Conservation (phyloP, 495 filamentous ascomycete species). For the Xylaria curta region DNA sequence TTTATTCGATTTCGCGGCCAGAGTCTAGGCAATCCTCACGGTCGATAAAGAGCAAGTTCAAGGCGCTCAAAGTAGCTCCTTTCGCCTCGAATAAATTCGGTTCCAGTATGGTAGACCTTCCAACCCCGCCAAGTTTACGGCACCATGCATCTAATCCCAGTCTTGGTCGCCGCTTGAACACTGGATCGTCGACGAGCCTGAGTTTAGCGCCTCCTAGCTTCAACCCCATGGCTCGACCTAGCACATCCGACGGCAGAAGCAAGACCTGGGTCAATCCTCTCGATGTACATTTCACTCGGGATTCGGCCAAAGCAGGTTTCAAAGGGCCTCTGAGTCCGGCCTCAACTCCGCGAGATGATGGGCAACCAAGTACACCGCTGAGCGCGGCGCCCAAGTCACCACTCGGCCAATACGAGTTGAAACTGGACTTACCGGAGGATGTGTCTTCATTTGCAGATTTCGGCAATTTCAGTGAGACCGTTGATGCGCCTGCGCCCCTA, state of each 20-base stretch:
- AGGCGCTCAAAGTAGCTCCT: constrained; percentile 34
- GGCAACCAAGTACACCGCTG: constrained; percentile 6
- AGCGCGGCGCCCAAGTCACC: constrained; percentile 42
- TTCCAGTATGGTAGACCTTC: constrained; percentile 49
- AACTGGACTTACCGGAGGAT: constrained; percentile 35
- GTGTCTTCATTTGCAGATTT: constrained; percentile 40
- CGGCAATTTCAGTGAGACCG: constrained; percentile 35
- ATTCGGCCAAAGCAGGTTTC: constrained; percentile 13
- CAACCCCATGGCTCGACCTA: constrained; percentile 35
- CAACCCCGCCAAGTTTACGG: constrained; percentile 40
- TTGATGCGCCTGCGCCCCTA: constrained; percentile 38
- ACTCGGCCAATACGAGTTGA: constrained; percentile 37
- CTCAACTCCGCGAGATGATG: constrained; percentile 19
- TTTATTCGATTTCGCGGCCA: constrained; percentile 20
- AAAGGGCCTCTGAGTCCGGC: constrained; percentile 12
- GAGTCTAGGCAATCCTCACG: constrained; percentile 3
- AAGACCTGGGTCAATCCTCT: constrained; percentile 49
- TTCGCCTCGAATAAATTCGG: constrained; percentile 42
- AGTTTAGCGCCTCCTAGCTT: constrained; percentile 38
- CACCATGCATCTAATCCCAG: constrained; percentile 47
- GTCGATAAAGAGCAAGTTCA: constrained; percentile 30
- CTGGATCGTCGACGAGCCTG: constrained; percentile 38
- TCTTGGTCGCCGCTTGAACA: constrained; percentile 41
- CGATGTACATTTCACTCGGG: constrained; percentile 47
- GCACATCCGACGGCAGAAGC: constrained; percentile 41